Base-by-base conservation (phyloP, 441 rosid genomes). In the Brassica balearica region DNA sequence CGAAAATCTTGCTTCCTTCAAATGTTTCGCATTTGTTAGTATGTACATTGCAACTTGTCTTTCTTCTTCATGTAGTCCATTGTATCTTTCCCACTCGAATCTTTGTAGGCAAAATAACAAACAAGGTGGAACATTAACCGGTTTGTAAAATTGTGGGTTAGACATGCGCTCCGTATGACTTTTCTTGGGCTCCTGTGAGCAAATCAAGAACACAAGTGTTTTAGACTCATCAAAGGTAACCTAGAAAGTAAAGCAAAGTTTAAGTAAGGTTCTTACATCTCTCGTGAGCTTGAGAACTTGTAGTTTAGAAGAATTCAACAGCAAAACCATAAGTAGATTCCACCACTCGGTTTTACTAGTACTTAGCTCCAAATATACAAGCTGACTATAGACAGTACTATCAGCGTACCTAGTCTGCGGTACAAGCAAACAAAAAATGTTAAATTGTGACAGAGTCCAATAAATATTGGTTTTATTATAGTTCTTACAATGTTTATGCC, bases 21-120 rank as follows among this genome's bases (percentile, higher is more conserved):
- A 56, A 14, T 56, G 66, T 56, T 36, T 74, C 2, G 72, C 78
- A 53, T 66, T 66, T 38, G 66, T 14, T 56, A 66, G 77, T 53
- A 74, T 65, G 58, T 74, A 74, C 20, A 34, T 23, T 46, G 78
- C 78, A 66, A 74, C 36, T 74, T 66, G 66, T 56, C 43, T 74
- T 59, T 74, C 66, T 74, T 74, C 73, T 67, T 55, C 78, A 60
- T 65, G 72, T 25, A 23, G 43, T 58, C 78, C 73, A 67, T 67
- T 66, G 72, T 75, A 66, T 6, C 29, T 19, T 22, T 65, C 66
- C 77, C 77, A 74, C 43, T 65, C 43, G 8, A 74, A 36, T 15
- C 4, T 66, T 74, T 66, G 29, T 56, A 74, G 72, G 38, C 58
- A 0, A 23, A 5, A 3, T 19, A 74, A 65, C 77, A 55, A 34